Base-by-base conservation (phyloP, 495 filamentous ascomycete species). In the Lophiostoma macrostomum region DNA sequence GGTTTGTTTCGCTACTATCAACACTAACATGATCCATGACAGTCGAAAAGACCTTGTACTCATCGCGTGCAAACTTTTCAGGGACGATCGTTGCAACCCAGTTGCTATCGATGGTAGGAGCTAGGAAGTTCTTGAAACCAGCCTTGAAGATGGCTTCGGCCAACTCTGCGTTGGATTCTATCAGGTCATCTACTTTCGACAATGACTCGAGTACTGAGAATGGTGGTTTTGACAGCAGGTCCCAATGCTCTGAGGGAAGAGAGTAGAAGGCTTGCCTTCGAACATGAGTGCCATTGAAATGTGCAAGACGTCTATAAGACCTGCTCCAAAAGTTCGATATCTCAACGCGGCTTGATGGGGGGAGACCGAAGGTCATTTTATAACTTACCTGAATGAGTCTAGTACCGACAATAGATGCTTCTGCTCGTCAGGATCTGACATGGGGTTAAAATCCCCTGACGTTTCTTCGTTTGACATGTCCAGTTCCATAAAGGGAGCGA, bases 191-290 rank as follows among this genome's bases (percentile, higher is more conserved):
- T 13, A 95, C 79, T 23, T 74, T 74, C 49, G 82, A 78, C 27
- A 98, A 79, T 5, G 81, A 87, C 16, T 87, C 76, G 10, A 95
- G 74, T 45, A 91, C 81, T 40, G 82, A 87, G 73, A 96, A 93
- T 1, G 90, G 91, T 0, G 85, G 81, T 27, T 77, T 76, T 0
- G 88, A 80, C 2, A 98, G 82, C 60, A 93, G 72, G 56, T 85
- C 74, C 82, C 88, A 90, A 60, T 98, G 91, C 0, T 74, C 70
- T 25, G 81, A 78, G 1, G 91, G 88, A n/a, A 98, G 75, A 12
- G 88, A 82, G 66, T 95, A 97, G 76, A 97, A 96, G 8, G 85
- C 79, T 68, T 89, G 90, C 10, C 93, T 83, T 7, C 94, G 82
- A 11, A 86, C 79, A 67, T 97, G 91, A 16, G 94, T 97, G 32